These are phyloP conservation scores for Eremochloa ophiuroides DNA, from an alignment of 176 grass and related monocot species.

Conservation along the genomic window DNA sequence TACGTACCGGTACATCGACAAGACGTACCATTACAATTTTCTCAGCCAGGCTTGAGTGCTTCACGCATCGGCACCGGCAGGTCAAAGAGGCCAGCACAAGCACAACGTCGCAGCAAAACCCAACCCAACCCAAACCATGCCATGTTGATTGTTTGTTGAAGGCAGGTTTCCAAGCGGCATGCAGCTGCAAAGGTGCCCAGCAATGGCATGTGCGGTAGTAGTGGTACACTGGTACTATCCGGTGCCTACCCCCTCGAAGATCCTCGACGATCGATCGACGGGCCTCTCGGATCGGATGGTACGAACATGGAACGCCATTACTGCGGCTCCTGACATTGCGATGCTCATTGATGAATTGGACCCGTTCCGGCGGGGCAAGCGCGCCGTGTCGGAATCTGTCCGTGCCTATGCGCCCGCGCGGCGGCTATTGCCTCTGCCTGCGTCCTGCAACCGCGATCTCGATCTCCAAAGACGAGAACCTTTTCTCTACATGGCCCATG, in stretches of 20 bases:
- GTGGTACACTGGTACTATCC: not conserved
- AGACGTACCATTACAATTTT: too few species aligned
- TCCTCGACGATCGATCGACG: slow-evolving; percentile 11
- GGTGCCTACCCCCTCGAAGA: too few species aligned
- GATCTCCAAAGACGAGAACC: not conserved
- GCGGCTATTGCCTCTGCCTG: not conserved
- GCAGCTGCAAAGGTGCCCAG: not conserved
- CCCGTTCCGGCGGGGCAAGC: not conserved
- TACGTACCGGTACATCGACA: too few species aligned
- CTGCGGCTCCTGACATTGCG: slow-evolving; percentile 7
- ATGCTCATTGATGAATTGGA: slow-evolving; percentile 15
- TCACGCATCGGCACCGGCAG: not conserved
- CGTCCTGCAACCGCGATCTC: not conserved
- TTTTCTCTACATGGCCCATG: not conserved
- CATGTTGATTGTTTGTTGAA: not conserved
- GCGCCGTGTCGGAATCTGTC: not conserved
- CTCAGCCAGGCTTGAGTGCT: too few species aligned
- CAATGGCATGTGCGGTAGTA: not conserved
- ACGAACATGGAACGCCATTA: slow-evolving; percentile 14
- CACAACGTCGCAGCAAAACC: not conserved
- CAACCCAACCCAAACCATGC: not conserved
- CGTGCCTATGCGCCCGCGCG: not conserved
- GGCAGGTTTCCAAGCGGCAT: not conserved
- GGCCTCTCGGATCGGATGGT: not conserved
- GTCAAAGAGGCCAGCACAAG: not conserved